Evolutionary conservation across 345 rosid species (phyloP).

Genomic region (Viola odorata): DNA sequence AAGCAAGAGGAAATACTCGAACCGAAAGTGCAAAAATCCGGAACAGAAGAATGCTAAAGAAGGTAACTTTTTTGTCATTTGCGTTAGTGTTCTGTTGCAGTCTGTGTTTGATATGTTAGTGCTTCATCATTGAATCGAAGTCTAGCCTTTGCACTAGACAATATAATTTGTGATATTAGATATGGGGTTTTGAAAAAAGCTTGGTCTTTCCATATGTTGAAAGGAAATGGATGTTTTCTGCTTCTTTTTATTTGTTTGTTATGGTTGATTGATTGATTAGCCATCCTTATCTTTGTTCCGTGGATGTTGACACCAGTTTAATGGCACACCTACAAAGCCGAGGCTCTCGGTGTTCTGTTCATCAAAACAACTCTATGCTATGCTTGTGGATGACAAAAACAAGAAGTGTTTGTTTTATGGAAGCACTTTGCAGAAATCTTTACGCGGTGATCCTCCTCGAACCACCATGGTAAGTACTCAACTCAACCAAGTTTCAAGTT

Average conservation of each 20-base stretch:
- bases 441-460: constrained; percentile 52
- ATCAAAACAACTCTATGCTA: constrained; percentile 74
- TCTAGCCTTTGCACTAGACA: too few species aligned
- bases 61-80: constrained; percentile 34
- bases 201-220: not conserved
- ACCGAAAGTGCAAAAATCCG: constrained; percentile 61
- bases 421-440: constrained; percentile 78
- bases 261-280: not conserved
- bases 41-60: constrained; percentile 59
- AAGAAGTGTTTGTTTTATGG: constrained; percentile 73
- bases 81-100: too few species aligned
- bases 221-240: constrained; percentile 10
- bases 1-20: constrained; percentile 47
- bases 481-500: not conserved
- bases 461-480: constrained; percentile 49
- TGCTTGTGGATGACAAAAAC: constrained; percentile 83
- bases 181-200: not conserved
- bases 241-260: not conserved
- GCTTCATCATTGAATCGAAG: too few species aligned
- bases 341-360: constrained; percentile 92
- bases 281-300: not conserved
- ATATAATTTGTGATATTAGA: not conserved
- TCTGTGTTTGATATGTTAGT: too few species aligned
- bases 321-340: constrained; percentile 61
- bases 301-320: constrained; percentile 34